Evolutionary conservation across 2,329 filamentous ascomycete genomes (phyloP).

Genomic region (Neofusicoccum cordaticola): DNA sequence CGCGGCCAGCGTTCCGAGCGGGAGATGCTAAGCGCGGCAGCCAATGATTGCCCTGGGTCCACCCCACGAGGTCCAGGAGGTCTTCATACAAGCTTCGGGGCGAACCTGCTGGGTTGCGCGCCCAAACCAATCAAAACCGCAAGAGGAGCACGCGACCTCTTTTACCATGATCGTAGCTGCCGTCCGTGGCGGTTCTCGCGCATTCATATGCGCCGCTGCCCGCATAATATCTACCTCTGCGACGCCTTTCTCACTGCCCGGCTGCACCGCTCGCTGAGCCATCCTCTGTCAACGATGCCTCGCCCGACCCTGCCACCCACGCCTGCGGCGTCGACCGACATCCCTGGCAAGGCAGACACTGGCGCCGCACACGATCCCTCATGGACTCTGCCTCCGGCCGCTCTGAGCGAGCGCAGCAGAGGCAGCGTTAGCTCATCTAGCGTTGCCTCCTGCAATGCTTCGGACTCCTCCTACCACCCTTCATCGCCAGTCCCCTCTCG

Average conservation of each 20-base stretch:
- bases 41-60: neutral
- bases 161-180: neutral
- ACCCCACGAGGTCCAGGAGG: neutral
- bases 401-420: slow-evolving; percentile 52
- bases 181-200: neutral
- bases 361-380: slow-evolving; percentile 15
- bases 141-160: slow-evolving; percentile 9
- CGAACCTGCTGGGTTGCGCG: neutral
- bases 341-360: slow-evolving; percentile 57
- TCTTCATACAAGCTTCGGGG: neutral
- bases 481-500: slow-evolving; percentile 34
- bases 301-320: slow-evolving; percentile 67
- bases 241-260: neutral
- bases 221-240: neutral
- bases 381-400: slow-evolving; percentile 60
- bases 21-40: neutral
- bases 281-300: slow-evolving; percentile 53
- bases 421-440: slow-evolving; percentile 47
- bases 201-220: neutral
- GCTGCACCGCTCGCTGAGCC: neutral
- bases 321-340: slow-evolving; percentile 76
- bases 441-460: slow-evolving; percentile 44
- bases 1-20: neutral
- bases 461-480: slow-evolving; percentile 53
- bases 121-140: slow-evolving; percentile 5